Base-by-base conservation (phyloP, 768 basidiomycete species). In the Psilocybe sp. region DNA sequence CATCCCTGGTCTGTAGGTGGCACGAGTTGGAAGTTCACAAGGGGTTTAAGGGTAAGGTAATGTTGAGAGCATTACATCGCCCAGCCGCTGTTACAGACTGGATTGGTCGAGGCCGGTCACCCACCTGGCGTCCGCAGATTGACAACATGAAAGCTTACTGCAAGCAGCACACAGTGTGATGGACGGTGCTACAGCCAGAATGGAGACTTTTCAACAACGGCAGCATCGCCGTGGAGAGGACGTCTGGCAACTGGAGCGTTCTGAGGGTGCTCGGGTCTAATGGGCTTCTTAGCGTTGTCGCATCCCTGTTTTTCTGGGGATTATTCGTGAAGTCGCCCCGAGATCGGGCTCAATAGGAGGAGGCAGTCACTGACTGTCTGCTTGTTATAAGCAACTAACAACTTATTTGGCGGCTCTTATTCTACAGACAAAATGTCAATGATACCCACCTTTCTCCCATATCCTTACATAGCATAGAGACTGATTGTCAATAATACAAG, bases 261-360 rank as follows among this genome's bases (percentile, higher is more conserved):
- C 33, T 59, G 44, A 15, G 47, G 39, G 39, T 40, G 4, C 46
- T 49, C n/a, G 51, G 55, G 3, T 15, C 49, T 1, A 56, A 56
- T 31, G 55, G 55, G 9, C 23, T 56, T 3, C 32, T 49, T 23
- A 56, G 55, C 36, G 43, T 52, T 16, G 20, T 52, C 4, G 51
- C 36, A 2, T 18, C 16, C n/a, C 51, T 56, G 3, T 56, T 44
- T 28, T 52, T 23, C 32, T 52, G 51, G 55, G 55, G 55, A n/a
- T n/a, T n/a, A n/a, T n/a, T n/a, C n/a, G n/a, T n/a, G n/a, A n/a
- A n/a, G n/a, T n/a, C n/a, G n/a, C n/a, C n/a, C n/a, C n/a, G n/a
- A n/a, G n/a, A n/a, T n/a, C n/a, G n/a, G n/a, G n/a, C n/a, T n/a
- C n/a, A n/a, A n/a, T n/a, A n/a, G n/a, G n/a, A n/a, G n/a, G n/a